These are phyloP conservation scores for Luzula sylvatica DNA, from an alignment of 176 grass and related monocot genomes.

Conservation along the genomic window DNA sequence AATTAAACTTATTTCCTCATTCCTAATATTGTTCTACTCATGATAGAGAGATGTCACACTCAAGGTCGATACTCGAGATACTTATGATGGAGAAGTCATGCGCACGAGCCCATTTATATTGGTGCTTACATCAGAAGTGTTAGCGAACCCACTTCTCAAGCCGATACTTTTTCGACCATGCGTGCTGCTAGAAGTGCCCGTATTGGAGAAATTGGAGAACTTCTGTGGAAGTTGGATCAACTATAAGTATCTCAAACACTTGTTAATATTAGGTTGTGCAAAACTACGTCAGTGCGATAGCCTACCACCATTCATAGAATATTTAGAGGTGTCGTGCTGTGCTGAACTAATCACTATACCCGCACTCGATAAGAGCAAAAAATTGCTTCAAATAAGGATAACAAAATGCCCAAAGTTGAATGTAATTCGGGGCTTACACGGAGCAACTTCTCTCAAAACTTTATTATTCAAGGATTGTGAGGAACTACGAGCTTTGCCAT, in stretches of 20 bases:
- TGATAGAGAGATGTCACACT: too few species aligned
- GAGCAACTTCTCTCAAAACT: neutral
- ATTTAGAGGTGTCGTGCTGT: neutral
- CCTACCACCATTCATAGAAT: neutral
- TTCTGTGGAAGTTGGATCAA: neutral
- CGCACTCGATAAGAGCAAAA: neutral
- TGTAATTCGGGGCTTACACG: conserved; percentile 1
- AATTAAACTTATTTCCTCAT: too few species aligned
- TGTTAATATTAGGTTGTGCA: neutral
- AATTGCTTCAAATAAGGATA: neutral
- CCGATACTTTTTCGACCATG: neutral
- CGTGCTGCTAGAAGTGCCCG: neutral
- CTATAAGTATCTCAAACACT: neutral
- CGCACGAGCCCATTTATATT: too few species aligned
- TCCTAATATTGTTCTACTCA: too few species aligned
- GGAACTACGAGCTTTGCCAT: neutral
- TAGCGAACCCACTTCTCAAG: too few species aligned
- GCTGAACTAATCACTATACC: neutral
- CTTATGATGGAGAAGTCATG: too few species aligned
- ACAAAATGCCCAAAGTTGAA: neutral
- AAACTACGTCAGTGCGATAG: neutral
- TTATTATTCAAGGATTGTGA: neutral
- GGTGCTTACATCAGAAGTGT: too few species aligned
- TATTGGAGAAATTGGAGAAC: neutral
- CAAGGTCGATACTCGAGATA: too few species aligned